Percentiles rank a stretch among this genome's conserved stretches.
phyloP scores from a whole-genome alignment of 2,329 filamentous ascomycete species.

The Alternaria burnsii region DNA sequence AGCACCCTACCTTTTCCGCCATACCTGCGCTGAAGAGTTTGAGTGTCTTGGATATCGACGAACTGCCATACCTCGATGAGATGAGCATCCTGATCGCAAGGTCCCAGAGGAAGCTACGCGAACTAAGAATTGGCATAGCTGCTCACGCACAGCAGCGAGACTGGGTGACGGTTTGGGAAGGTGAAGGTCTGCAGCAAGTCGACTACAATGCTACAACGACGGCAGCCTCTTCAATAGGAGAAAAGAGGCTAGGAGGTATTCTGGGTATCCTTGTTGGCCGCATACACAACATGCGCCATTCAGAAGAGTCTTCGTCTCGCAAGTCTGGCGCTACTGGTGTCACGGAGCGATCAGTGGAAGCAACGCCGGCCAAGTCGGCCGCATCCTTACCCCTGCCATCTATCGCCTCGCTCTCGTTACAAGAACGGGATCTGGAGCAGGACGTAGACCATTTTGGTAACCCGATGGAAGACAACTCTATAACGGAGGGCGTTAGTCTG shows the following conservation, averaged over 20 bases:
- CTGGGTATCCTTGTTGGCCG: conserved; percentile 73
- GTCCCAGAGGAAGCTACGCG: conserved; percentile 71
- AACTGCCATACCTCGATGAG: conserved; percentile 83
- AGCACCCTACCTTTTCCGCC: conserved; percentile 82
- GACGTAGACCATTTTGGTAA: conserved; percentile 40
- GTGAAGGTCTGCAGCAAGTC: conserved; percentile 68
- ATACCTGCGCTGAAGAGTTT: conserved; percentile 78
- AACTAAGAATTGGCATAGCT: conserved; percentile 78
- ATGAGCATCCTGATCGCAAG: conserved; percentile 79
- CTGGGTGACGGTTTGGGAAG: conserved; percentile 71
- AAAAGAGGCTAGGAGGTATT: conserved; percentile 71
- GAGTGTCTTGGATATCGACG: conserved; percentile 82
- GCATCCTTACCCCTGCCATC: conserved; percentile 27
- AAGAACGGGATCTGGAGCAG: conserved; percentile 42
- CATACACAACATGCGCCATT: conserved; percentile 66
- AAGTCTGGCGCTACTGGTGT: conserved; percentile 17
- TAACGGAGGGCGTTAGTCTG: conserved; percentile 39
- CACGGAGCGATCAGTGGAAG: conserved; percentile 26
- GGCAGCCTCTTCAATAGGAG: conserved; percentile 61
- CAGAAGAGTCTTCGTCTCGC: conserved; percentile 33
- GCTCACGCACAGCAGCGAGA: conserved; percentile 60
- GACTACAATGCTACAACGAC: conserved; percentile 67
- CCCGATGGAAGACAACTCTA: conserved; percentile 31
- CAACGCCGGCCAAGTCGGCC: conserved; percentile 30
- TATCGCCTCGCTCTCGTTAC: conserved; percentile 28